A percentile compares a stretch with the other conserved stretches of the same genome.
Conservation (phyloP, 805 yeast species). For the Citeromyces matritensis region DNA sequence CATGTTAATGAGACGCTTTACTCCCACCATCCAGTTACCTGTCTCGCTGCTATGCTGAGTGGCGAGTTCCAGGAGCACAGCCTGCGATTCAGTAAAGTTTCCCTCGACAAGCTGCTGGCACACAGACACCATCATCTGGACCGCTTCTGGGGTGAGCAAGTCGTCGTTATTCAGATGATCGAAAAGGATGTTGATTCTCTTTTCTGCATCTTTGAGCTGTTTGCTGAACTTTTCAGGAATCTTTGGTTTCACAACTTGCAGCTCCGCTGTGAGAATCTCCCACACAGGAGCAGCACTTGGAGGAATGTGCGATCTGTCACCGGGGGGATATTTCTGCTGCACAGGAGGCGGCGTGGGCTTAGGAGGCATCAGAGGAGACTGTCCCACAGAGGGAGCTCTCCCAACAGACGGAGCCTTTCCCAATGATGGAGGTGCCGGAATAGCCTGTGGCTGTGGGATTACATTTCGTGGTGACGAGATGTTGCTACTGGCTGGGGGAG, state of each 20-base stretch:
- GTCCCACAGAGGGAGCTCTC: constrained; percentile 5
- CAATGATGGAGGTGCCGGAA: constrained; percentile 7
- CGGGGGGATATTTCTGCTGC: constrained; percentile 29
- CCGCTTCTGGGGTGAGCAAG: constrained; percentile 39
- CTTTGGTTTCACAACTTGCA: constrained; percentile 51
- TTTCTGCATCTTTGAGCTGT: constrained; percentile 70
- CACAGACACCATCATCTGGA: constrained; percentile 35
- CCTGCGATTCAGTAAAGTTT: constrained; percentile 46
- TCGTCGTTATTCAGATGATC: constrained; percentile 69
- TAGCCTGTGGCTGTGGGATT: constrained; percentile 3
- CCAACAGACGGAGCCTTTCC: constrained; percentile 3
- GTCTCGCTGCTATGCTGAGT: constrained; percentile 55
- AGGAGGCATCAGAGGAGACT: constrained; percentile 1
- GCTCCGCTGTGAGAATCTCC: constrained; percentile 34
- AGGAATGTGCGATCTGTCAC: constrained; percentile 59
- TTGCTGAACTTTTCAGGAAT: constrained; percentile 62
- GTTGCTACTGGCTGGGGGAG: constrained; percentile 17
- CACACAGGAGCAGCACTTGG: constrained; percentile 41
- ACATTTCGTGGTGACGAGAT: constrained; percentile 1
- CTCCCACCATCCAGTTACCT: constrained; percentile 89
- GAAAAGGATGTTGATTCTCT: constrained; percentile 62
- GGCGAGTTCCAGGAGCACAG: constrained; percentile 40
- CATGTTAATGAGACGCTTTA: constrained; percentile 76
- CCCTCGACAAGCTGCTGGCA: constrained; percentile 31
- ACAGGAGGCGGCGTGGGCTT: constrained; percentile 7